Conservation (phyloP, 306 rosid genomes). For the Boehmeria nivea region DNA sequence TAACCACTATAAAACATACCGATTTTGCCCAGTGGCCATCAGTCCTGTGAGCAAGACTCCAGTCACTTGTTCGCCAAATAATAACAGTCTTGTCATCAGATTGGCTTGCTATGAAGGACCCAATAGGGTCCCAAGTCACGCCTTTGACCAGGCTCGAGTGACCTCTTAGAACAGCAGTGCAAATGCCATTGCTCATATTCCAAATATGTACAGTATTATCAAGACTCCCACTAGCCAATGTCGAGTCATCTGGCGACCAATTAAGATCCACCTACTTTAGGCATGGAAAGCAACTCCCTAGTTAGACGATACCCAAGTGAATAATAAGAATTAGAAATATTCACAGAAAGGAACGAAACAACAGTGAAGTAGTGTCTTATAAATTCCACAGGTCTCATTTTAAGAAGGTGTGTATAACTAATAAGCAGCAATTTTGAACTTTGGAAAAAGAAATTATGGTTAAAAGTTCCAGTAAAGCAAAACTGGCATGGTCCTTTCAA, state of each 20-base stretch:
- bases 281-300: conserved; percentile 55
- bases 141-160: conserved; percentile 98
- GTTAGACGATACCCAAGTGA: conserved; percentile 41
- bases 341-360: neutral
- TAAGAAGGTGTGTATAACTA: too few relatives aligned
- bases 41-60: conserved; percentile 98
- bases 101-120: conserved; percentile 95
- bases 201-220: conserved; percentile 93
- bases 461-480: too few relatives aligned
- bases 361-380: neutral
- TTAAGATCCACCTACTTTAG: conserved; percentile 99
- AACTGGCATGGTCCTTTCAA: too few relatives aligned
- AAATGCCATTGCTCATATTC: conserved; percentile 92
- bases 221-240: conserved; percentile 93
- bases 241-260: conserved; percentile 98
- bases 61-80: conserved; percentile 95
- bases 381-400: too few relatives aligned
- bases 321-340: conserved; percentile 3
- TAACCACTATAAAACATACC: conserved; percentile 41
- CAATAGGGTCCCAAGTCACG: conserved; percentile 99
- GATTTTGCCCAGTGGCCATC: conserved; percentile 98
- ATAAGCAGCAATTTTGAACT: too few relatives aligned
- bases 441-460: too few relatives aligned
- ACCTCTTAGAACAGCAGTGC: conserved; percentile 98
- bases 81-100: conserved; percentile 98